Evolutionary conservation across 345 rosid genomes (phyloP), one percentile per base, ranked within the genome.

Genomic region (Firmiana major): DNA sequence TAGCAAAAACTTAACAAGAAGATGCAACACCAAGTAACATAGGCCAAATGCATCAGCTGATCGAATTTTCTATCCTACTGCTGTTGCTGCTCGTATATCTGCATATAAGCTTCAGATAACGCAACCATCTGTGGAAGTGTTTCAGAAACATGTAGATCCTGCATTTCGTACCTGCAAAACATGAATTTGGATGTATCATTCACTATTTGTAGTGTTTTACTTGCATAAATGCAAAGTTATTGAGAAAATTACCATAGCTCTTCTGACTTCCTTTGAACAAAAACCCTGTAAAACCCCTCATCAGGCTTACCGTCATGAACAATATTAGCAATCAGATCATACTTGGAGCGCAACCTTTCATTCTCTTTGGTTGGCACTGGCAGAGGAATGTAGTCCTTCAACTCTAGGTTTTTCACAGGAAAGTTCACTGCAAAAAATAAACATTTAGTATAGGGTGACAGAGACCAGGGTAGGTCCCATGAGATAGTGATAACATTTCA

Each of bases 101-200:
- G 99, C 92, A 97, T 85, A 73, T 94, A 94, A 24, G 98, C 91
- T 89, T 97, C 98, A 0, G 99, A 97, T 24, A 97, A 90, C 0
- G 94, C 97, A 58, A 97, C 99, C 97, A 97, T 97, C 65, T 97
- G 99, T 49, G 99, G 95, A 80, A 97, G 95, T 9, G 97, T 92
- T 81, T 97, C 99, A 0, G 97, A 93, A 71, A 97, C 98, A 67
- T 91, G 98, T 65, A 97, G 78, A 89, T 97, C 98, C 84, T 97
- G 99, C 94, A 96, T 96, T 87, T 94, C 98, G 62, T 94, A 96
- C 98, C 98, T 97, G 89, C 58, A 82, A 24, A 81, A 45, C 59
- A 13, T n/a, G 55, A 63, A 66, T 38, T 49, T 63, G 46, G 31
- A 53, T 34, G 17, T 38, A 34, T 68, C 11, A 46, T 60, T 19